Conservation (phyloP, 345 rosid species). For the Corchorus olitorius region DNA sequence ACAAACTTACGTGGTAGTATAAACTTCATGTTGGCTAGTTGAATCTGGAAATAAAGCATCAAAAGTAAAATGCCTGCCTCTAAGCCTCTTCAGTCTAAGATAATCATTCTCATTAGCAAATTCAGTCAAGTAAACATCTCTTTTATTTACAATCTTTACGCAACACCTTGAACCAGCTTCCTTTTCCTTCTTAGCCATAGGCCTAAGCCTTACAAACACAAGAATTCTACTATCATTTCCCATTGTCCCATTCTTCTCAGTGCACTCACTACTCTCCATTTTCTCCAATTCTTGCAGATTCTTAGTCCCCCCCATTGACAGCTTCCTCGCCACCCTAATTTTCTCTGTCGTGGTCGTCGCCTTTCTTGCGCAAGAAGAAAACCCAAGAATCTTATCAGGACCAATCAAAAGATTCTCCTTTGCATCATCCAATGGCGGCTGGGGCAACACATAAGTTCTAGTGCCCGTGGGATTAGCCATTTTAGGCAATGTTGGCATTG, state of each 20-base stretch:
- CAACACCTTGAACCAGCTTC: slow-evolving; percentile 80
- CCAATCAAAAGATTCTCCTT: slow-evolving; percentile 68
- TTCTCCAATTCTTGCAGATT: slow-evolving; percentile 45
- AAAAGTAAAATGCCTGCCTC: slow-evolving; percentile 84
- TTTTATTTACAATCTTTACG: slow-evolving; percentile 72
- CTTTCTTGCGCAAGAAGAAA: slow-evolving; percentile 52
- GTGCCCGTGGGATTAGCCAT: slow-evolving; percentile 41
- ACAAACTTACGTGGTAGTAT: slow-evolving; percentile 76
- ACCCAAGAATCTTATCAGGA: slow-evolving; percentile 57
- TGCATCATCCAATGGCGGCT: slow-evolving; percentile 49
- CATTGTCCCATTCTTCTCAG: slow-evolving; percentile 34
- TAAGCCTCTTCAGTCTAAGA: slow-evolving; percentile 84
- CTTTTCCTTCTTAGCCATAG: slow-evolving; percentile 86
- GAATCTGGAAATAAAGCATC: slow-evolving; percentile 88
- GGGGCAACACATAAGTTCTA: slow-evolving; percentile 52
- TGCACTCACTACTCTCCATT: slow-evolving; percentile 29
- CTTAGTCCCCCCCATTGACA: slow-evolving; percentile 55
- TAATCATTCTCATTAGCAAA: slow-evolving; percentile 80
- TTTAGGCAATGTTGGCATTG: slow-evolving; percentile 27
- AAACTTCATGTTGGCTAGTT: slow-evolving; percentile 75
- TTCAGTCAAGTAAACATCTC: slow-evolving; percentile 87
- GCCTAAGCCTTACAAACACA: slow-evolving; percentile 94
- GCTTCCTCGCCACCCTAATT: slow-evolving; percentile 61
- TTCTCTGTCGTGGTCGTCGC: slow-evolving; percentile 9
- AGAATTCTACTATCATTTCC: slow-evolving; percentile 53